These are phyloP conservation scores for Botrytis medusae DNA, from an alignment of 2,329 filamentous ascomycete genomes.

Conservation along the genomic window DNA sequence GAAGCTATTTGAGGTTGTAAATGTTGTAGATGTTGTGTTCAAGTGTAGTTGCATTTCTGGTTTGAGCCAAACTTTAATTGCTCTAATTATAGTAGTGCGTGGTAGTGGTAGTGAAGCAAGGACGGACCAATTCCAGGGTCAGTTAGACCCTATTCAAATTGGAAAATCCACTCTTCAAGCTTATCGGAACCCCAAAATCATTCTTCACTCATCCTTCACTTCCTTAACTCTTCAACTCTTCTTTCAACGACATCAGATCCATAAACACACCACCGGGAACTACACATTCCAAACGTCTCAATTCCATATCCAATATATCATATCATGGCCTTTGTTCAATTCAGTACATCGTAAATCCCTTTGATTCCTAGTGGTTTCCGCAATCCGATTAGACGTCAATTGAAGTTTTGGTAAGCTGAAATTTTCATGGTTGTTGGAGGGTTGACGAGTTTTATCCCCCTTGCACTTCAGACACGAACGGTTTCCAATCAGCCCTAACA, in stretches of 20 bases:
- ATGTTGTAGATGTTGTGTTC: constrained; percentile 1
- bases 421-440: background rate
- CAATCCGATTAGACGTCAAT: background rate
- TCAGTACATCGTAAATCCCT: background rate
- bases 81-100: background rate
- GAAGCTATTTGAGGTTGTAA: background rate
- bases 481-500: constrained; percentile 33
- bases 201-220: background rate
- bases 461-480: constrained; percentile 26
- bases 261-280: background rate
- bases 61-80: background rate
- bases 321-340: background rate
- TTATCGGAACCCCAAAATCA: background rate
- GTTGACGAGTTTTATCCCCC: constrained; percentile 33
- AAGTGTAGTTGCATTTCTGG: background rate
- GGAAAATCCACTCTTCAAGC: background rate
- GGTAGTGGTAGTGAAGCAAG: background rate
- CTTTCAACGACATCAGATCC: background rate
- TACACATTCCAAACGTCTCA: background rate
- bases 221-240: background rate
- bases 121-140: background rate
- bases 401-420: background rate
- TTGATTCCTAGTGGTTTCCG: background rate
- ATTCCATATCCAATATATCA: background rate
- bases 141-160: background rate